These are phyloP conservation scores for Chlamydomonas sphaeroides DNA, from an alignment of 139 green algal genomes.

Conservation along the genomic window DNA sequence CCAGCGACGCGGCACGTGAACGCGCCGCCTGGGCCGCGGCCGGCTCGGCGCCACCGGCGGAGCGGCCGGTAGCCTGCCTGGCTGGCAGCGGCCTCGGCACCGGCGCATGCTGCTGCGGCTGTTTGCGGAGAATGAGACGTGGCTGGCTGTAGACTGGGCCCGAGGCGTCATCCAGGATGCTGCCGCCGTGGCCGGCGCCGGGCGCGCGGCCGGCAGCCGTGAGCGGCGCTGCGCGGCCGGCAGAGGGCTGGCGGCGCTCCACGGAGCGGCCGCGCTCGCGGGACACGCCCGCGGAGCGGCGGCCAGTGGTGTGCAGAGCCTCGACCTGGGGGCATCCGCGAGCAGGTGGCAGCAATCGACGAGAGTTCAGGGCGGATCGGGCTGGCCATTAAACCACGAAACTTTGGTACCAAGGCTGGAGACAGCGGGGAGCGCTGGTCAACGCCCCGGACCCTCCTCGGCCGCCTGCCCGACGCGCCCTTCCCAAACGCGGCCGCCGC, in stretches of 20 bases:
- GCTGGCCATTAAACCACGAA: too few relatives aligned
- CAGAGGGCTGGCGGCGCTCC: background rate
- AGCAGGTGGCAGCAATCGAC: too few relatives aligned
- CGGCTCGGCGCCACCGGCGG: too few relatives aligned
- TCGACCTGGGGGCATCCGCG: background rate
- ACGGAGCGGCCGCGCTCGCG: constrained; percentile 1
- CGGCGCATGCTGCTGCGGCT: background rate
- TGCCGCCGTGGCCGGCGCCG: background rate
- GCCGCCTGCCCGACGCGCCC: too few relatives aligned
- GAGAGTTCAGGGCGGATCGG: too few relatives aligned
- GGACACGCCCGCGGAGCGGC: background rate
- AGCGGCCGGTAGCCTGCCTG: too few relatives aligned
- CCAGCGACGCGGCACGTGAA: background rate
- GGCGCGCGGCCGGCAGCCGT: too few relatives aligned
- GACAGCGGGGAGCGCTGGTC: too few relatives aligned
- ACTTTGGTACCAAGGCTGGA: too few relatives aligned
- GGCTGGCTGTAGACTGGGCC: background rate
- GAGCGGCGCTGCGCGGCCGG: background rate
- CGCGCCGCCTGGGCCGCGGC: background rate
- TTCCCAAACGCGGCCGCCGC: too few relatives aligned
- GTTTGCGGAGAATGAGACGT: constrained; percentile 26
- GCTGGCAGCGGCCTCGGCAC: too few relatives aligned
- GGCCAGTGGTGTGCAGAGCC: background rate
- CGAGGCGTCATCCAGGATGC: constrained; percentile 14
- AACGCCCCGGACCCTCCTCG: too few relatives aligned